A percentile compares a stretch with the other conserved stretches of the same genome.
Conservation (phyloP, 129 eudicot species). For the Apium graveolens region DNA sequence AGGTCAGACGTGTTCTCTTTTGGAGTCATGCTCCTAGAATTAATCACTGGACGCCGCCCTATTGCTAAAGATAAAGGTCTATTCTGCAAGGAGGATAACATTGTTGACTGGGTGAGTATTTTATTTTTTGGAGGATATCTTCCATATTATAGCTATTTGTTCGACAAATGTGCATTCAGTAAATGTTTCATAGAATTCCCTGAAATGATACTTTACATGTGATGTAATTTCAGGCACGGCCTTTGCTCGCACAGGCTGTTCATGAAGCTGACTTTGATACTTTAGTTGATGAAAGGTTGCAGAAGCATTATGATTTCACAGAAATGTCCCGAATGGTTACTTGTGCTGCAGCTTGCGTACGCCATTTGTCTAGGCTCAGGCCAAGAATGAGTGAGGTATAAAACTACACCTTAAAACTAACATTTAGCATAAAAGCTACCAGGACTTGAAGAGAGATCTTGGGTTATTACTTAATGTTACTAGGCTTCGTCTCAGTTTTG, state of each 20-base stretch:
- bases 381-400: constrained; percentile 78
- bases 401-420: not conserved
- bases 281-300: constrained; percentile 21
- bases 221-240: constrained; percentile 17
- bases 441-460: not conserved
- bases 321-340: constrained; percentile 80
- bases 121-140: not conserved
- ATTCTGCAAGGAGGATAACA: constrained; percentile 57
- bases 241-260: constrained; percentile 64
- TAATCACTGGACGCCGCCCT: constrained; percentile 89
- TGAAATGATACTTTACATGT: not conserved
- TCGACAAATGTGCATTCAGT: not conserved
- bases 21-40: constrained; percentile 90
- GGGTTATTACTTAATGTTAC: not conserved
- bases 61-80: constrained; percentile 50
- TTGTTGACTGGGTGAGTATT: constrained; percentile 80
- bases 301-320: constrained; percentile 33
- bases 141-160: not conserved
- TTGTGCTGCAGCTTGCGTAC: constrained; percentile 82
- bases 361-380: constrained; percentile 69
- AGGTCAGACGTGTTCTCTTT: constrained; percentile 86
- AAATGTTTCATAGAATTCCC: not conserved
- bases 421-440: not conserved
- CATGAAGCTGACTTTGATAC: constrained; percentile 41
- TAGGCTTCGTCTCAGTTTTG: not conserved